These are phyloP conservation scores for Sphaerulina musiva DNA, from an alignment of 2,329 filamentous ascomycete species.

Conservation along the genomic window DNA sequence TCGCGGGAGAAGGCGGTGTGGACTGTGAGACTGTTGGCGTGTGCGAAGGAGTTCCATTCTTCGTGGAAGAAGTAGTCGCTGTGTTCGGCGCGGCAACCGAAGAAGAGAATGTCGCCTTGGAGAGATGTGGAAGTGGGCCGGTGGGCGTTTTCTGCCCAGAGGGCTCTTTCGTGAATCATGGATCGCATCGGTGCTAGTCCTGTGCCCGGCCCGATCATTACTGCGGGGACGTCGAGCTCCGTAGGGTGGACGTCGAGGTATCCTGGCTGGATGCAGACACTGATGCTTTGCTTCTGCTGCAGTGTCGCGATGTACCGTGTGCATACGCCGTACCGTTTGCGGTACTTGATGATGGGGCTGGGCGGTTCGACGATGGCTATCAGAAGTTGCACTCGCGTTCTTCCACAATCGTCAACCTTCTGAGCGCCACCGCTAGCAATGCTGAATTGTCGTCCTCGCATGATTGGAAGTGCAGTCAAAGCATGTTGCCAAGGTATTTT, in stretches of 20 bases:
- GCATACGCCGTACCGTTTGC: constrained; percentile 81
- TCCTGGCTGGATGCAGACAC: constrained; percentile 52
- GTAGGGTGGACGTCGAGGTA: constrained; percentile 44
- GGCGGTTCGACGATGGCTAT: constrained; percentile 35
- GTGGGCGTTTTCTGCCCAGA: constrained; percentile 32
- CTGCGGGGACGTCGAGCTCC: constrained; percentile 52
- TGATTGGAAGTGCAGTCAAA: constrained; percentile 67
- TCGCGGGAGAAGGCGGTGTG: constrained; percentile 66
- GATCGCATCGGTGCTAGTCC: constrained; percentile 79
- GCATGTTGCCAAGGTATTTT: constrained; percentile 70
- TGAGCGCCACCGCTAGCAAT: constrained; percentile 66
- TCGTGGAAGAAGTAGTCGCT: constrained; percentile 76
- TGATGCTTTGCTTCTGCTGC: constrained; percentile 51
- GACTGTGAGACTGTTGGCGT: constrained; percentile 46
- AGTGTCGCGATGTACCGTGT: constrained; percentile 75
- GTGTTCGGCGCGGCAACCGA: constrained; percentile 67
- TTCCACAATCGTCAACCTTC: constrained; percentile 23
- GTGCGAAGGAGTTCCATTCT: constrained; percentile 58
- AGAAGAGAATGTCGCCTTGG: constrained; percentile 58
- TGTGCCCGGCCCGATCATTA: constrained; percentile 79
- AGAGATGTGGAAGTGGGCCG: constrained; percentile 12
- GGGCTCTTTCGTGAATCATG: constrained; percentile 65
- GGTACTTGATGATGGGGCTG: constrained; percentile 75
- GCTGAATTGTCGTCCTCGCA: constrained; percentile 89
- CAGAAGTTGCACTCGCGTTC: constrained; percentile 32